Evolutionary conservation across 2,329 filamentous ascomycete species (phyloP).

Genomic region (Aspergillus fructus): DNA sequence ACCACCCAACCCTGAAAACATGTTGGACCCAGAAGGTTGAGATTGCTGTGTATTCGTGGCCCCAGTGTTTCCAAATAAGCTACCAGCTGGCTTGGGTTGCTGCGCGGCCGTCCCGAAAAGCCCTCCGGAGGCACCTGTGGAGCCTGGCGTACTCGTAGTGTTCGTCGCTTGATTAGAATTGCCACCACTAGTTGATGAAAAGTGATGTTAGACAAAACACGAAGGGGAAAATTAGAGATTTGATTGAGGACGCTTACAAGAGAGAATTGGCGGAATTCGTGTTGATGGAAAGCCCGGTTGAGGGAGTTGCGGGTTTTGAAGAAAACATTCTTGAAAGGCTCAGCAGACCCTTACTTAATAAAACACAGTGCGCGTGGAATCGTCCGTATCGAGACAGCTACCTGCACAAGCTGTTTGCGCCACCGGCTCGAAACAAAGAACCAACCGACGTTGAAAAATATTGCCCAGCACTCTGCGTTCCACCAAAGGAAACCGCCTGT

Average conservation of each 20-base stretch:
- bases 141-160: conserved; percentile 26
- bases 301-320: conserved; percentile 33
- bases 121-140: conserved; percentile 28
- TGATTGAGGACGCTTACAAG: conserved; percentile 41
- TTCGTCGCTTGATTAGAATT: conserved; percentile 30
- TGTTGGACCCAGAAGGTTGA: conserved; percentile 29
- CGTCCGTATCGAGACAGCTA: not conserved
- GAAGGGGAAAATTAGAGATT: not conserved
- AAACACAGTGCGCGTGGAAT: not conserved
- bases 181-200: conserved; percentile 24
- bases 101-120: conserved; percentile 31
- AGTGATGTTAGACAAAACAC: conserved; percentile 1
- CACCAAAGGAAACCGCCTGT: not conserved
- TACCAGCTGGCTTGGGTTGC: conserved; percentile 32
- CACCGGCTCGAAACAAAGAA: not conserved
- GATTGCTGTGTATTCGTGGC: conserved; percentile 27
- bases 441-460: not conserved
- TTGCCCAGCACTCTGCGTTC: not conserved
- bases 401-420: not conserved
- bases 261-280: conserved; percentile 50
- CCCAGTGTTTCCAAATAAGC: conserved; percentile 32
- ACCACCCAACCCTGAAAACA: conserved; percentile 32
- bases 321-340: conserved; percentile 31
- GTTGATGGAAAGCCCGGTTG: conserved; percentile 52
- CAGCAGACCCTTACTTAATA: not conserved